Evolutionary conservation across 352 stramenopile species (phyloP).

Genomic region (Blastocystis sp.): DNA sequence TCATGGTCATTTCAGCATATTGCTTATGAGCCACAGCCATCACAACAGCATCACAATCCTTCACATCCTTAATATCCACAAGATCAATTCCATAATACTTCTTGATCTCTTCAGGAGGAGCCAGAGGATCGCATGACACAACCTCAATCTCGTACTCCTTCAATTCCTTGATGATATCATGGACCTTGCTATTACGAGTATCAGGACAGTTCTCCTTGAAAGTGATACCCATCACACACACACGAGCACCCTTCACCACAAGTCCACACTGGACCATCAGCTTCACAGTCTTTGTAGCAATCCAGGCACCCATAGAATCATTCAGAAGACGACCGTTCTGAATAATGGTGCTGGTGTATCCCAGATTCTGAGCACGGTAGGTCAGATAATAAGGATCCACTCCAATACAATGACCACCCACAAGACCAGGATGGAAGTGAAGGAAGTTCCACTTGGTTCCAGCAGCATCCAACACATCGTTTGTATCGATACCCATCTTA

Average conservation of each 20-base stretch:
- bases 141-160: conserved; percentile 48
- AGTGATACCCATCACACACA: conserved; percentile 15
- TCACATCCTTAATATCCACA: neutral
- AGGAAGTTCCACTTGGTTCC: conserved; percentile 14
- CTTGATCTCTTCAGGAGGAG: conserved; percentile 7
- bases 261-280: conserved; percentile 24
- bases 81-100: conserved; percentile 38
- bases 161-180: conserved; percentile 47
- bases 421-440: conserved; percentile 20
- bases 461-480: conserved; percentile 24
- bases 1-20: conserved; percentile 12
- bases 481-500: conserved; percentile 34
- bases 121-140: conserved; percentile 27
- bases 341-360: conserved; percentile 8
- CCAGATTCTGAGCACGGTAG: conserved; percentile 41
- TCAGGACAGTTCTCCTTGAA: conserved; percentile 58
- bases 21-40: neutral
- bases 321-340: conserved; percentile 41
- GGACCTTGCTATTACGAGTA: conserved; percentile 40
- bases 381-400: conserved; percentile 53
- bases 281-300: conserved; percentile 23
- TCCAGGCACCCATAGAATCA: conserved; percentile 38
- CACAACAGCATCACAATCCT: neutral
- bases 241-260: neutral
- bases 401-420: conserved; percentile 50